Conservation (phyloP, 441 rosid genomes). For the Euphorbia celastroides region DNA sequence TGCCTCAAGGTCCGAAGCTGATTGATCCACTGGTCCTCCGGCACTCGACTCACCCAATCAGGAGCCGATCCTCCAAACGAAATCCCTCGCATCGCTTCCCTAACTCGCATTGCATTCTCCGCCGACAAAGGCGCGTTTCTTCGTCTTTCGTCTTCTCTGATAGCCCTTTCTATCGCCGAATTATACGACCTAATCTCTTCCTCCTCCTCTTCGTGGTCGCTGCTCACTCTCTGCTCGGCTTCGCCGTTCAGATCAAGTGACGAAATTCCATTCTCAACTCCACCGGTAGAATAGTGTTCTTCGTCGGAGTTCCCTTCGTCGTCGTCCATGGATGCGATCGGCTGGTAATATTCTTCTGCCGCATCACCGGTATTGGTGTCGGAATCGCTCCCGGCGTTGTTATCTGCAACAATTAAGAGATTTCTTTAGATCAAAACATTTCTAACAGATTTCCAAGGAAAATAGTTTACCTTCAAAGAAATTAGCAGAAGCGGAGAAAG, state of each 20-base stretch:
- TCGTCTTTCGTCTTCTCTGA: constrained; percentile 70
- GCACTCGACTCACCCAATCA: constrained; percentile 56
- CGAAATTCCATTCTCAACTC: constrained; percentile 40
- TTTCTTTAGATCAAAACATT: background rate
- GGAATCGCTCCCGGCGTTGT: constrained; percentile 55
- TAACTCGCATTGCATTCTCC: constrained; percentile 59
- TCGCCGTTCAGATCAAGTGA: constrained; percentile 37
- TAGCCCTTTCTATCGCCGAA: constrained; percentile 43
- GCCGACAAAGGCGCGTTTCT: constrained; percentile 59
- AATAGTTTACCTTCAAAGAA: constrained; percentile 31
- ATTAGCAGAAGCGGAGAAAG: constrained; percentile 20
- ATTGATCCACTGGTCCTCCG: constrained; percentile 73
- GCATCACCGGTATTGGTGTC: constrained; percentile 51
- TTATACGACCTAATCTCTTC: constrained; percentile 26
- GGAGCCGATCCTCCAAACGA: constrained; percentile 65
- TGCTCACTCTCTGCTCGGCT: constrained; percentile 19
- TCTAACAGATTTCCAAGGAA: background rate
- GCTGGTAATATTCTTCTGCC: constrained; percentile 56
- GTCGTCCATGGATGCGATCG: constrained; percentile 50
- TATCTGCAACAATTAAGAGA: constrained; percentile 31
- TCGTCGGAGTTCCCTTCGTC: constrained; percentile 35
- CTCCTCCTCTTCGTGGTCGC: constrained; percentile 30
- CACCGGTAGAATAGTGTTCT: constrained; percentile 19
- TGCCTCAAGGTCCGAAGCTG: constrained; percentile 47
- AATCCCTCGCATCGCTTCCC: constrained; percentile 84